Conservation (phyloP, 805 yeast species). For the Saccharomyces eubayanus region DNA sequence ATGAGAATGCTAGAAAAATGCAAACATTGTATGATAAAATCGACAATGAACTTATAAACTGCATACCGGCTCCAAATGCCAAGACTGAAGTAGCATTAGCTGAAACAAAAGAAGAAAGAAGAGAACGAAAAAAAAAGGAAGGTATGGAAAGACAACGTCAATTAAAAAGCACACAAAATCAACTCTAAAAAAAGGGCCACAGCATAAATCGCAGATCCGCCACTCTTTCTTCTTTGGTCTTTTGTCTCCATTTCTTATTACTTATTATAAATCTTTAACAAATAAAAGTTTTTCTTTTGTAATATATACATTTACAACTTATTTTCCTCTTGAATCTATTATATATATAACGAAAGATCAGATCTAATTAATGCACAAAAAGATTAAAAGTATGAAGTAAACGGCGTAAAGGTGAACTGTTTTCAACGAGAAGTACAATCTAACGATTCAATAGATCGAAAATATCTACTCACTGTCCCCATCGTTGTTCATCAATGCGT, state of each 20-base stretch:
- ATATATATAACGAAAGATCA: not conserved
- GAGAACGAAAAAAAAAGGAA: constrained; percentile 44
- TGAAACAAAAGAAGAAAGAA: constrained; percentile 53
- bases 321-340: not conserved
- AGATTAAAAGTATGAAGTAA: constrained; percentile 10
- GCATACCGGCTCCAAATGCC: not conserved
- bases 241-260: not conserved
- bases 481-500: constrained; percentile 28
- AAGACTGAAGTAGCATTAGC: not conserved
- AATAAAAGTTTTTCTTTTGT: not conserved
- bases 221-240: not conserved
- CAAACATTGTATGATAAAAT: constrained; percentile 40
- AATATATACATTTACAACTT: constrained; percentile 1
- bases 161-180: constrained; percentile 2
- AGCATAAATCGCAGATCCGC: too few relatives aligned
- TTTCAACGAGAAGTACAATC: not conserved
- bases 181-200: not conserved
- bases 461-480: constrained; percentile 16
- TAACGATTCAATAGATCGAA: not conserved
- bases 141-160: constrained; percentile 30
- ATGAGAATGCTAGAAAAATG: constrained; percentile 55
- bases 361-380: constrained; percentile 6
- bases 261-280: not conserved
- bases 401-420: not conserved
- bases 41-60: constrained; percentile 24